A percentile compares a stretch with the other conserved stretches of the same genome.
These are phyloP conservation scores for Dryas drummondii DNA, from an alignment of 306 rosid genomes.

Conservation along the genomic window DNA sequence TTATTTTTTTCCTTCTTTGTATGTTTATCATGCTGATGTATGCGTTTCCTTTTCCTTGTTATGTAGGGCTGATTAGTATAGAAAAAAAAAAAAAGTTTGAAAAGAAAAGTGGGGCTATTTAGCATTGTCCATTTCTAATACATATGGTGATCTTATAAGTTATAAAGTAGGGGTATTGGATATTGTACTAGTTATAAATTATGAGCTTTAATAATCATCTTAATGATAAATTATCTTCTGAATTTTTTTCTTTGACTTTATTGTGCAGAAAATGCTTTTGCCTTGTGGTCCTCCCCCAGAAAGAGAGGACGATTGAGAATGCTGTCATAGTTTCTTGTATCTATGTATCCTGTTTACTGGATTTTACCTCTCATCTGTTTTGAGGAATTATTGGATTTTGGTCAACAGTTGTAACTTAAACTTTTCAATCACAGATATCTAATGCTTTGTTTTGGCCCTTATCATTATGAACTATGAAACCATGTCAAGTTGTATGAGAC, in stretches of 20 bases:
- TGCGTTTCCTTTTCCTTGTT: not conserved
- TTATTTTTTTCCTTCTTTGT: not conserved
- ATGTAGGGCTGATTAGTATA: not conserved
- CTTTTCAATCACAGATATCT: too few species aligned
- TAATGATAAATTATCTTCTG: not conserved
- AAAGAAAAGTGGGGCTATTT: too few species aligned
- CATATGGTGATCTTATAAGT: not conserved
- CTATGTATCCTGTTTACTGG: not conserved
- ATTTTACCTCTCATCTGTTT: too few species aligned
- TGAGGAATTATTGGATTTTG: not conserved
- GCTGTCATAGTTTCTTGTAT: not conserved
- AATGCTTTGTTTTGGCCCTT: too few species aligned
- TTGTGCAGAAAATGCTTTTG: constrained; percentile 82
- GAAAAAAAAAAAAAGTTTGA: too few species aligned
- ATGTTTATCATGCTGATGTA: not conserved
- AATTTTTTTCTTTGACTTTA: not conserved
- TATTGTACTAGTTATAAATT: not conserved
- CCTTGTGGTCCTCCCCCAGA: constrained; percentile 97
- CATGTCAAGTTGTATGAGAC: too few species aligned
- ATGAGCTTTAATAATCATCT: not conserved
- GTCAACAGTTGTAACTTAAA: not conserved
- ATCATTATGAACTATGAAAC: too few species aligned
- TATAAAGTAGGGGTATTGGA: not conserved
- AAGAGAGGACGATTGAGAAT: constrained; percentile 74
- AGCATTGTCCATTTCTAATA: too few species aligned